phyloP scores from a whole-genome alignment of 495 filamentous ascomycete species.

The Xylaria curta region DNA sequence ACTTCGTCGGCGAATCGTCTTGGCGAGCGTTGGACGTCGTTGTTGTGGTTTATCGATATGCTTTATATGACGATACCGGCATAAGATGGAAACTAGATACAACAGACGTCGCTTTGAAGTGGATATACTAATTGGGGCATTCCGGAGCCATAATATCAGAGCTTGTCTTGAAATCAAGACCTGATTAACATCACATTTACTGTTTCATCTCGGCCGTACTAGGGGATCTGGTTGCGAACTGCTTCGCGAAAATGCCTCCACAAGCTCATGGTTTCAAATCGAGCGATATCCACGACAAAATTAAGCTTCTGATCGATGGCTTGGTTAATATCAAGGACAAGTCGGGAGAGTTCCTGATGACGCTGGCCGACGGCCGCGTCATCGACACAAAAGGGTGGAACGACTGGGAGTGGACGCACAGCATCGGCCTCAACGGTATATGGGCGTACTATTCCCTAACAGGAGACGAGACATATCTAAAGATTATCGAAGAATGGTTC shows the following conservation, averaged over 20 bases:
- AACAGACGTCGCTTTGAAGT: not conserved
- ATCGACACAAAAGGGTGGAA: slow-evolving; percentile 82
- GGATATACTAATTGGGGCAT: not conserved
- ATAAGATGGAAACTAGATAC: not conserved
- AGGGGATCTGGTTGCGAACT: not conserved
- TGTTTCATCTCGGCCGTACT: not conserved
- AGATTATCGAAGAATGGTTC: slow-evolving; percentile 74
- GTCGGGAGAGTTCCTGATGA: slow-evolving; percentile 71
- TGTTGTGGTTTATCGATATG: not conserved
- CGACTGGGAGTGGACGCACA: slow-evolving; percentile 84
- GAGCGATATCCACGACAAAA: slow-evolving; percentile 58
- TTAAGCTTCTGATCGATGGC: slow-evolving; percentile 68
- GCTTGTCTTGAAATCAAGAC: not conserved
- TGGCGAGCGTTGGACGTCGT: not conserved
- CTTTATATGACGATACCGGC: not conserved
- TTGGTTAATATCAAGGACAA: slow-evolving; percentile 74
- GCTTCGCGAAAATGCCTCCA: slow-evolving; percentile 42
- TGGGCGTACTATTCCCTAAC: slow-evolving; percentile 77
- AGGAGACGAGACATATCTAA: slow-evolving; percentile 54
- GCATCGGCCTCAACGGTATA: slow-evolving; percentile 77
- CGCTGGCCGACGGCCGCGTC: slow-evolving; percentile 69
- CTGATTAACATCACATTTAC: not conserved
- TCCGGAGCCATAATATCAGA: not conserved
- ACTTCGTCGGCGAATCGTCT: not conserved
- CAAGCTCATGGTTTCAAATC: slow-evolving; percentile 48